Conservation (phyloP, 2,329 filamentous ascomycete species). For the Lachnellula hyalina region DNA sequence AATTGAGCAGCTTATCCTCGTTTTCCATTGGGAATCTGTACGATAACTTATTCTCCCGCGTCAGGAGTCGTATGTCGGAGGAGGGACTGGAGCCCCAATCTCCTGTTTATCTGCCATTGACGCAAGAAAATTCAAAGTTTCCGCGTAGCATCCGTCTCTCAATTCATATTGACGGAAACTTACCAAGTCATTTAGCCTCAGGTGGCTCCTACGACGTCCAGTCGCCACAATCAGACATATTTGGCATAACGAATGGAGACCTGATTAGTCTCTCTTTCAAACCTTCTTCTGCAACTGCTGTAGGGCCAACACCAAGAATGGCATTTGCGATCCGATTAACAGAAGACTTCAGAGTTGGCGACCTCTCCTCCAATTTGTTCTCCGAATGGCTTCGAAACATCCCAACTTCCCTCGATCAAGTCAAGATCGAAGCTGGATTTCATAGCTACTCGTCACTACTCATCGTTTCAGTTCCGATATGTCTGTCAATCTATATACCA, state of each 20-base stretch:
- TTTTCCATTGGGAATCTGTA: constrained; percentile 23
- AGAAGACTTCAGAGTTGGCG: constrained; percentile 11
- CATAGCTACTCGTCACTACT: constrained; percentile 20
- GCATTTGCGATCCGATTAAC: constrained; percentile 20
- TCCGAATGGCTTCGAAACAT: constrained; percentile 19
- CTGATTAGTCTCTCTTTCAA: constrained; percentile 13
- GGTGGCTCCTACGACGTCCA: constrained; percentile 10
- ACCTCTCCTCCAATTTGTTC: constrained; percentile 17
- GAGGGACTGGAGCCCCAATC: constrained; percentile 4
- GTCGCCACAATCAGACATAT: not conserved
- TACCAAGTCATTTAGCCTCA: not conserved
- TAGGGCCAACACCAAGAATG: constrained; percentile 14
- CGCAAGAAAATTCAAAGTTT: constrained; percentile 9
- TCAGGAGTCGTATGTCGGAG: constrained; percentile 11
- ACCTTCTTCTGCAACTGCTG: constrained; percentile 11
- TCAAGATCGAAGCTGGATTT: constrained; percentile 23
- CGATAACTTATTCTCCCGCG: constrained; percentile 19
- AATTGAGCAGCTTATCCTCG: constrained; percentile 16
- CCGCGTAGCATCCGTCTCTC: constrained; percentile 21
- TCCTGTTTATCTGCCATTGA: constrained; percentile 14
- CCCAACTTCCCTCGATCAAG: constrained; percentile 16
- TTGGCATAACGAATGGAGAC: not conserved
- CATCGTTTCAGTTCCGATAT: constrained; percentile 22
- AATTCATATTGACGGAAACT: constrained; percentile 1
- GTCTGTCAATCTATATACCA: constrained; percentile 23